Conservation (phyloP, 352 stramenopile species). For the Pythium monospermum region DNA sequence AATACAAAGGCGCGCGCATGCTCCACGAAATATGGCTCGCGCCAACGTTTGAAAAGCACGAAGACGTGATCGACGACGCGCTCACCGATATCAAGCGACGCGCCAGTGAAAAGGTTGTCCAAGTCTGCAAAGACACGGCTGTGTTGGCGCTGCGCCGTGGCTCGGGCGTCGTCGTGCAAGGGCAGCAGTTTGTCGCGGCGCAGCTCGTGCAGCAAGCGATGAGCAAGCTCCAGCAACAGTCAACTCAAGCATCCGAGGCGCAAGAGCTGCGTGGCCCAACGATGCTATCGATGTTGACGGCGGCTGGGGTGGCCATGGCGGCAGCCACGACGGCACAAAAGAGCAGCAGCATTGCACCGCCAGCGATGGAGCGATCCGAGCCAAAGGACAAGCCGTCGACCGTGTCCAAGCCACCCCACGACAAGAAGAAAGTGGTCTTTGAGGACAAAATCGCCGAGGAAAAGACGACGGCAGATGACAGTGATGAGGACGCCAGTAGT, state of each 20-base stretch:
- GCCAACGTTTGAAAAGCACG: constrained; percentile 63
- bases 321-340: background rate
- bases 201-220: constrained; percentile 68
- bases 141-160: constrained; percentile 50
- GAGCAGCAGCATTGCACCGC: background rate
- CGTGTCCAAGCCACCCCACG: background rate
- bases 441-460: background rate
- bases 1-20: constrained; percentile 41
- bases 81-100: constrained; percentile 55
- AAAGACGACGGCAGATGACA: background rate
- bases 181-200: constrained; percentile 56
- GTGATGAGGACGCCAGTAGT: background rate
- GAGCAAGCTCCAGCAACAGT: constrained; percentile 12
- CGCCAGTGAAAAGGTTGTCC: constrained; percentile 58
- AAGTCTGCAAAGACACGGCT: constrained; percentile 62
- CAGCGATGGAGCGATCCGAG: background rate
- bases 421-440: background rate
- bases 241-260: background rate
- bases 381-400: background rate
- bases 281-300: constrained; percentile 25
- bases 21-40: constrained; percentile 56
- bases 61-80: constrained; percentile 50
- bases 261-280: constrained; percentile 16
- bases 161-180: constrained; percentile 54
- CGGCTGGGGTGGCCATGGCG: background rate